Base-by-base conservation (phyloP, 345 rosid species). In the Capsella bursapastoris region DNA sequence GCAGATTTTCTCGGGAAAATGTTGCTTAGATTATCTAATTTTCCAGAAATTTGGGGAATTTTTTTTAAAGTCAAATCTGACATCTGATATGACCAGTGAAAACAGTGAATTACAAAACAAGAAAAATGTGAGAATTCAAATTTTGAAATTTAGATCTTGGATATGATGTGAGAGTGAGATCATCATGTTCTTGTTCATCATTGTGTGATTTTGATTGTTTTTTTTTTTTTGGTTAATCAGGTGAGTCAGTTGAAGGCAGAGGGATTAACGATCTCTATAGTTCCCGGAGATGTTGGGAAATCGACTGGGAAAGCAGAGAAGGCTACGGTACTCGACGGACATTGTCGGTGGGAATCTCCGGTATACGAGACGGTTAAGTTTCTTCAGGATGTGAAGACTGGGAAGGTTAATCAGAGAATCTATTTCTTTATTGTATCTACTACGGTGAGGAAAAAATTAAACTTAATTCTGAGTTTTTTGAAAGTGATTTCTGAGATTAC, bases 241-340 rank as follows among this genome's bases (percentile, higher is more conserved):
- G 93, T 94, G 81, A 87, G 89, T 11, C 78, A 70, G 73, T 72
- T 89, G 74, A 94, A 92, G 68, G 86, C 84, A 72, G 81, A 96
- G n/a, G 86, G 88, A 13, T 81, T 92, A 73, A 81, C 83, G 77
- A 68, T 96, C 55, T 88, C 92, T 18, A 66, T 96, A 79, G 86
- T 95, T 77, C 97, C 97, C 14, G 96, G 88, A 27, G 92, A 90
- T 74, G 92, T 80, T 16, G 94, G 96, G 15, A 95, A 87, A 81
- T 61, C 94, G 14, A 88, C 97, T 14, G 79, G 78, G 18, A 87
- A 79, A 61, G 57, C 84, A 34, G 94, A 89, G 79, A 92, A 95
- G 60, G 89, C 85, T 8, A 49, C 81, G 9, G 82, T 84, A 32
- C 78, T 81, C 44, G 93, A 92, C 11, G 96, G 93, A 35, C 81